phyloP scores from a whole-genome alignment of 106 monocot species.

The Platanthera zijinensis region DNA sequence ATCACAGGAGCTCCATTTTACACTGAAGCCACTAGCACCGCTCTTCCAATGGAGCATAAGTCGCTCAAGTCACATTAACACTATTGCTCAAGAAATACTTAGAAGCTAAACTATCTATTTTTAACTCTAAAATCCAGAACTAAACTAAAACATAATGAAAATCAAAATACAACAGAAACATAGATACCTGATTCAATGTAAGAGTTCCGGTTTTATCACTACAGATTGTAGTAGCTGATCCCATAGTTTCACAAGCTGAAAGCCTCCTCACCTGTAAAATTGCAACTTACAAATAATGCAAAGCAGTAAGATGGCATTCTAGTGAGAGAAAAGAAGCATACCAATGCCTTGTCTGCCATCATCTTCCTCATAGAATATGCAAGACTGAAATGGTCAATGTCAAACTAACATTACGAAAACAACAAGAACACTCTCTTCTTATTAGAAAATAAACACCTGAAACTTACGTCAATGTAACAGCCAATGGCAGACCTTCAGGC shows the following conservation, averaged over 20 bases:
- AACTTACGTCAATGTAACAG: constrained; percentile 17
- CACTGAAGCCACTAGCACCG: too few species aligned
- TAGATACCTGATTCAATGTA: constrained; percentile 71
- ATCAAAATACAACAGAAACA: constrained; percentile 3
- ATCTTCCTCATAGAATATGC: constrained; percentile 22
- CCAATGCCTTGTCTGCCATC: constrained; percentile 23
- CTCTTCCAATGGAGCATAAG: too few species aligned
- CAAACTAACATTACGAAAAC: not conserved
- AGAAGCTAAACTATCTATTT: not conserved
- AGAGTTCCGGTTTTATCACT: constrained; percentile 97
- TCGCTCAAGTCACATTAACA: not conserved
- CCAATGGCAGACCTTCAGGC: constrained; percentile 19
- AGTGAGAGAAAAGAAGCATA: not conserved
- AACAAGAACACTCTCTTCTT: not conserved
- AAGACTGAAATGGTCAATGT: constrained; percentile 5
- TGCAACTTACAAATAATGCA: constrained; percentile 2
- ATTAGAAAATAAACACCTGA: not conserved
- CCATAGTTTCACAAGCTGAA: constrained; percentile 99
- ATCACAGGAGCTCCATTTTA: too few species aligned
- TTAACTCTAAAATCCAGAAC: not conserved
- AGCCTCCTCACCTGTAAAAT: constrained; percentile 68
- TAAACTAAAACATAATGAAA: not conserved
- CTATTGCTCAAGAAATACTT: not conserved
- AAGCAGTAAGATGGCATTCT: not conserved
- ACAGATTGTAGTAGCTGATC: constrained; percentile 94